A percentile compares a stretch with the other conserved stretches of the same genome.
These are phyloP conservation scores for Adansonia rubrostipa DNA, from an alignment of 441 rosid species.

Conservation along the genomic window DNA sequence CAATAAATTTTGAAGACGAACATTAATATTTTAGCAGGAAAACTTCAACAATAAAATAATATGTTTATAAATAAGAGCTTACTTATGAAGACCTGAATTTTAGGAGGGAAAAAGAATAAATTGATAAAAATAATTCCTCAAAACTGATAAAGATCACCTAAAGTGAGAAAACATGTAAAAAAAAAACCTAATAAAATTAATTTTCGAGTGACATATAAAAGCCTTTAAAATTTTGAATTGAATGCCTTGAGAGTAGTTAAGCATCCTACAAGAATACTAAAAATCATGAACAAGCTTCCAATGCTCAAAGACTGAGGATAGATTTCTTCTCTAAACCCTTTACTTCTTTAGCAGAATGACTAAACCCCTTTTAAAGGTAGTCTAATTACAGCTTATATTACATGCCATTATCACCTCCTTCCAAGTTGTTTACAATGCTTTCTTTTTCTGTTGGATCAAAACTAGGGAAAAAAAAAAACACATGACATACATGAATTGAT, in stretches of 20 bases:
- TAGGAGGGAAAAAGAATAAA: conserved; percentile 7
- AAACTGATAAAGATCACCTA: conserved; percentile 3
- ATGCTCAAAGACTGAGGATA: not conserved
- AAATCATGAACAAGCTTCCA: not conserved
- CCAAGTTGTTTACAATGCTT: not conserved
- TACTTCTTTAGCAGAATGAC: not conserved
- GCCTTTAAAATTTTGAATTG: conserved; percentile 7
- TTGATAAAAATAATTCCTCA: not conserved
- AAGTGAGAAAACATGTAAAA: not conserved
- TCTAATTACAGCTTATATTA: not conserved
- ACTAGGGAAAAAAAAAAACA: not conserved
- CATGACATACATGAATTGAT: not conserved
- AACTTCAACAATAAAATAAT: not conserved
- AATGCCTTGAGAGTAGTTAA: not conserved
- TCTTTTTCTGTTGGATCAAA: conserved; percentile 12
- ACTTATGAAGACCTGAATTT: conserved; percentile 2
- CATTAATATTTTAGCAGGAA: not conserved
- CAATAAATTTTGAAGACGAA: not conserved
- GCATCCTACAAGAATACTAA: not conserved
- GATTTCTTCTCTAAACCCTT: conserved; percentile 8
- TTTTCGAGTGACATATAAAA: not conserved
- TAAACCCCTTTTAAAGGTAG: not conserved
- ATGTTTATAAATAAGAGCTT: not conserved
- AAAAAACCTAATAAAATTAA: not conserved
- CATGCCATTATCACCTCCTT: conserved; percentile 5